Evolutionary conservation across 495 filamentous ascomycete species (phyloP).

Genomic region (Zalerion maritima): DNA sequence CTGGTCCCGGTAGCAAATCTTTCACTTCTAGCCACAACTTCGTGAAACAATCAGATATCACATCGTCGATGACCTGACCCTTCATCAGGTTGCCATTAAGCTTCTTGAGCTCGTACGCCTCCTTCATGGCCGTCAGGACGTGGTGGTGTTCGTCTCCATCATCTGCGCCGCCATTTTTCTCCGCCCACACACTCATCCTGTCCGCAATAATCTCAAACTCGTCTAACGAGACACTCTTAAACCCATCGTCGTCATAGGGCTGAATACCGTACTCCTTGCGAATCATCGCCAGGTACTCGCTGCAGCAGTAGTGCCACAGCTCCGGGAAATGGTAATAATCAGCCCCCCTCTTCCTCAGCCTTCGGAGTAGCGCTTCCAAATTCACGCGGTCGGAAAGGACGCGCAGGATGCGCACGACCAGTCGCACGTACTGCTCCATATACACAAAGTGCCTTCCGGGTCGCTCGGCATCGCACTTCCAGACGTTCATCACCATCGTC

Average conservation of each 20-base stretch:
- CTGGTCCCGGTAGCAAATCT: constrained; percentile 18
- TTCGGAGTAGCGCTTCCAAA: constrained; percentile 66
- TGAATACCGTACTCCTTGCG: constrained; percentile 51
- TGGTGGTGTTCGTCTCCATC: constrained; percentile 20
- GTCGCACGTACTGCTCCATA: constrained; percentile 75
- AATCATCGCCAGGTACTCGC: constrained; percentile 59
- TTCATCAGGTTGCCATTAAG: constrained; percentile 78
- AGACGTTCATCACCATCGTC: constrained; percentile 87
- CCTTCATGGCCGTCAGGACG: constrained; percentile 60
- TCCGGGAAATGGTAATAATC: constrained; percentile 77
- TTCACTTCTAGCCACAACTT: constrained; percentile 49
- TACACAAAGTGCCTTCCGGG: constrained; percentile 90
- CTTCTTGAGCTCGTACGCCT: constrained; percentile 80
- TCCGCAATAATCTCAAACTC: constrained; percentile 53
- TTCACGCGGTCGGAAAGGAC: constrained; percentile 62
- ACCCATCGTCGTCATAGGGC: constrained; percentile 58
- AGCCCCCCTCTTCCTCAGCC: constrained; percentile 64
- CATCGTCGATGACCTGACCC: constrained; percentile 68
- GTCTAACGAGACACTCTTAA: constrained; percentile 64
- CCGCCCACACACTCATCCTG: constrained; percentile 35
- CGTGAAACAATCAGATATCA: constrained; percentile 77
- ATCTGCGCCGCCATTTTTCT: constrained; percentile 18
- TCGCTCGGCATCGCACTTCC: constrained; percentile 87
- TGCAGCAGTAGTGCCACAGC: constrained; percentile 71
- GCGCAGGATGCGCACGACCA: constrained; percentile 59